These are phyloP conservation scores for Pseudogymnoascus sp. DNA, from an alignment of 2,329 filamentous ascomycete species.

Conservation along the genomic window DNA sequence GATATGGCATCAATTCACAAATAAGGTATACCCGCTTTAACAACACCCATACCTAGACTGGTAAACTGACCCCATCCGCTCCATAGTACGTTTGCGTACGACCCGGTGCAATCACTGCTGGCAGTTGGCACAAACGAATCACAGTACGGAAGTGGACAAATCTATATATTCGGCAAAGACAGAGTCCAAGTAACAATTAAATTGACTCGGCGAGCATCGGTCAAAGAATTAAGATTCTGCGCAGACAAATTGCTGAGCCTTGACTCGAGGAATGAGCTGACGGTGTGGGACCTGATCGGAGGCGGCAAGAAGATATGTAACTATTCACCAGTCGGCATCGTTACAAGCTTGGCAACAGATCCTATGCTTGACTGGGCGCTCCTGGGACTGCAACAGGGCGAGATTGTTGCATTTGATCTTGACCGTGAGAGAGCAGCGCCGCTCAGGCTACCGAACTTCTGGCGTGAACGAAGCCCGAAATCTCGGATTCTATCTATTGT, in stretches of 20 bases:
- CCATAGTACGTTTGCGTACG: conserved; percentile 73
- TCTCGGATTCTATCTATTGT: conserved; percentile 60
- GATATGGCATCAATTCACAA: conserved; percentile 75
- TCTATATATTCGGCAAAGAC: conserved; percentile 80
- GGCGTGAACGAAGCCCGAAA: conserved; percentile 64
- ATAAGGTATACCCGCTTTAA: conserved; percentile 42
- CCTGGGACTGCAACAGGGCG: conserved; percentile 72
- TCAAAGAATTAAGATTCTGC: conserved; percentile 74
- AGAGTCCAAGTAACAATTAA: conserved; percentile 70
- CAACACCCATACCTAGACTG: background rate
- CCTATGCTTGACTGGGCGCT: conserved; percentile 91
- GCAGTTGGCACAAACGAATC: conserved; percentile 86
- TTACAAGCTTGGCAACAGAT: conserved; percentile 69
- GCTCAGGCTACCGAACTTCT: conserved; percentile 81
- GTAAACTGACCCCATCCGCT: conserved; percentile 13
- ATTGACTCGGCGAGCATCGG: conserved; percentile 64
- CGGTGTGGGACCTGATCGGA: conserved; percentile 67
- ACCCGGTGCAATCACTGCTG: conserved; percentile 86
- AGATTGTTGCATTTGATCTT: conserved; percentile 86
- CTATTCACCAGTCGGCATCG: conserved; percentile 69
- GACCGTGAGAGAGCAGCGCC: conserved; percentile 70
- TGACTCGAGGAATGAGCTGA: conserved; percentile 78
- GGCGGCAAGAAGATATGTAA: conserved; percentile 58
- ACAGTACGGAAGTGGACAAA: conserved; percentile 74
- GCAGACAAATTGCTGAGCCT: conserved; percentile 78